Conservation (phyloP, 345 rosid species). For the Camelina laxa region DNA sequence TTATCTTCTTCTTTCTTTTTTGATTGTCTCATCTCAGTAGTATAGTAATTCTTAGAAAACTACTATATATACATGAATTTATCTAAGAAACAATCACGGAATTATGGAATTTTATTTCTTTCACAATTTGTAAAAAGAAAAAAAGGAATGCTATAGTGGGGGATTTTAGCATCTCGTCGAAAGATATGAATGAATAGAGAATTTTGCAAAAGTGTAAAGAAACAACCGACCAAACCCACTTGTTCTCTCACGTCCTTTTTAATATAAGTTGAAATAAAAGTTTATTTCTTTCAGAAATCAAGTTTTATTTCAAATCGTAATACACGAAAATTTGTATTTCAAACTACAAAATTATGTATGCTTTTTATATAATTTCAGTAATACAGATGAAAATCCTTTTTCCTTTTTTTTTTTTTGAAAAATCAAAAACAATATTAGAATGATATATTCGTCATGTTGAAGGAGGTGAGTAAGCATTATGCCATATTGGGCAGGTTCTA, state of each 20-base stretch:
- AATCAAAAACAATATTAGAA: neutral
- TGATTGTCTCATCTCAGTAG: neutral
- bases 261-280: neutral
- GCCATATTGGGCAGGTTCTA: neutral
- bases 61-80: conserved; percentile 2
- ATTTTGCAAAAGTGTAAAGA: conserved; percentile 40
- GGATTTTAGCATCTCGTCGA: conserved; percentile 45
- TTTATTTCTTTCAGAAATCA: neutral
- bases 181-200: conserved; percentile 45
- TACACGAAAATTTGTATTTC: neutral
- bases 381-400: neutral
- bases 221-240: conserved; percentile 47
- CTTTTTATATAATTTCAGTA: neutral
- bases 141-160: conserved; percentile 24
- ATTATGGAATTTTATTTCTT: neutral
- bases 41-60: neutral
- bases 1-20: neutral
- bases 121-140: conserved; percentile 7
- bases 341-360: too few relatives aligned
- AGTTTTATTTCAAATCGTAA: neutral
- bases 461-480: neutral
- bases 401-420: too few relatives aligned
- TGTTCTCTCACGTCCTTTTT: conserved; percentile 41
- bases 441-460: neutral
- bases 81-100: neutral